Percentiles rank a stretch among this genome's conserved stretches.
Evolutionary conservation across 2,329 filamentous ascomycete genomes (phyloP).

Genomic region (Berkeleyomyces basicola): DNA sequence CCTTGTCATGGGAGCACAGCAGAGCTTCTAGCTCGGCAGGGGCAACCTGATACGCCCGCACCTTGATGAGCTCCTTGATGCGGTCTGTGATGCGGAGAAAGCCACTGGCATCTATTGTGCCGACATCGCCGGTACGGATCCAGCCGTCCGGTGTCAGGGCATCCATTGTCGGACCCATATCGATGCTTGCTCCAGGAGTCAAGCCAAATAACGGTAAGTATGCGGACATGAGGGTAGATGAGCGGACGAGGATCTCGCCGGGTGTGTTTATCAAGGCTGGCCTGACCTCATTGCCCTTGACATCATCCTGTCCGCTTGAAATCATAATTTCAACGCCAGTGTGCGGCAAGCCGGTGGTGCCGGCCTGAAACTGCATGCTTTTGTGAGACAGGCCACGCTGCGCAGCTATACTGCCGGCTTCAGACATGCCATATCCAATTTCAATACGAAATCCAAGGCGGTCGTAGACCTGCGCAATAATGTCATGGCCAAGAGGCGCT

Average conservation of each 20-base stretch:
- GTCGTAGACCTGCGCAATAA: slow-evolving; percentile 43
- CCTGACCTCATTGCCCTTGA: slow-evolving; percentile 15
- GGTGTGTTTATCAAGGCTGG: slow-evolving; percentile 26
- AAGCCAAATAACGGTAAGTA: slow-evolving; percentile 45
- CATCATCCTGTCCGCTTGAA: slow-evolving; percentile 32
- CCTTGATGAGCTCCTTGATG: slow-evolving; percentile 52
- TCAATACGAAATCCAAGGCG: slow-evolving; percentile 32
- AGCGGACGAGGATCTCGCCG: slow-evolving; percentile 50
- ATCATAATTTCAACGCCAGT: slow-evolving; percentile 48
- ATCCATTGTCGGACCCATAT: slow-evolving; percentile 24
- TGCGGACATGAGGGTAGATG: slow-evolving; percentile 47
- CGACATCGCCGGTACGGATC: slow-evolving; percentile 57
- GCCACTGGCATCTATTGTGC: slow-evolving; percentile 36
- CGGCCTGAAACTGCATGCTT: slow-evolving; percentile 29
- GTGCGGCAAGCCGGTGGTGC: slow-evolving; percentile 50
- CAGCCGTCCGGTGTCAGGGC: slow-evolving; percentile 40
- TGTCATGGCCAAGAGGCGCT: slow-evolving; percentile 41
- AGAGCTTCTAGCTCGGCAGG: slow-evolving; percentile 32
- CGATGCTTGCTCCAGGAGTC: slow-evolving; percentile 15
- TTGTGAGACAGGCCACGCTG: slow-evolving; percentile 37
- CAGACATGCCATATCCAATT: slow-evolving; percentile 63
- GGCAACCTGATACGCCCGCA: slow-evolving; percentile 42
- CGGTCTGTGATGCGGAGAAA: slow-evolving; percentile 53
- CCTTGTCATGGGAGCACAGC: slow-evolving; percentile 23
- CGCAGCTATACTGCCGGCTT: slow-evolving; percentile 47